phyloP scores from a whole-genome alignment of 1,284 basidiomycete species.

The Apiotrichum siamense region DNA sequence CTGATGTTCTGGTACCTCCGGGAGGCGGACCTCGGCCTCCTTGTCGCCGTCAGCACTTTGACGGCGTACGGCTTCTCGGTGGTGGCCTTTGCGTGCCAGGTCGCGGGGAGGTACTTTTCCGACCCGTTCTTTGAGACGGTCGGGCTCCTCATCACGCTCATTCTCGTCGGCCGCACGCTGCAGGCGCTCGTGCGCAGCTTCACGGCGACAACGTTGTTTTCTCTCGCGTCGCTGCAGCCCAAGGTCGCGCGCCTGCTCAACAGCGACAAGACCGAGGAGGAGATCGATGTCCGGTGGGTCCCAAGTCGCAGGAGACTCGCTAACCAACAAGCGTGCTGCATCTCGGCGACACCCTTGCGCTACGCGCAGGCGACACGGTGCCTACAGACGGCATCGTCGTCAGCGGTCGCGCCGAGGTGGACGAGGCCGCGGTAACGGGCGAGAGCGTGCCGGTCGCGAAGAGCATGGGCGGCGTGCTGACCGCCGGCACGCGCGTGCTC shows the following conservation, averaged over 20 bases:
- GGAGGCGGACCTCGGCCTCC: conserved; percentile 49
- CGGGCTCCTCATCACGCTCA: conserved; percentile 50
- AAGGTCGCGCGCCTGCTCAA: conserved; percentile 41
- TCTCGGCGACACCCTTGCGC: conserved; percentile 47
- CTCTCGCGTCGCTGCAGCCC: conserved; percentile 41
- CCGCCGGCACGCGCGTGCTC: conserved; percentile 50
- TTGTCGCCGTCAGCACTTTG: conserved; percentile 49
- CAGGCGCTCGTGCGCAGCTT: conserved; percentile 49
- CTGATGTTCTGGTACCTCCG: conserved; percentile 48
- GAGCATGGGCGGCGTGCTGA: conserved; percentile 39
- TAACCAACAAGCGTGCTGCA: conserved; percentile 36
- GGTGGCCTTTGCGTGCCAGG: conserved; percentile 48
- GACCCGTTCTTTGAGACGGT: conserved; percentile 53
- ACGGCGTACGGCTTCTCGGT: conserved; percentile 51
- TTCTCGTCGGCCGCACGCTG: conserved; percentile 50
- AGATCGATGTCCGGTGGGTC: conserved; percentile 18
- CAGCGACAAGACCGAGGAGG: conserved; percentile 15
- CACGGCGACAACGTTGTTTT: conserved; percentile 41
- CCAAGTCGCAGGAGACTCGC: neutral
- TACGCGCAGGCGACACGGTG: conserved; percentile 44
- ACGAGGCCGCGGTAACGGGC: conserved; percentile 52
- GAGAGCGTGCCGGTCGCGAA: conserved; percentile 50
- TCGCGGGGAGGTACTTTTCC: conserved; percentile 41
- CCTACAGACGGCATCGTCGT: conserved; percentile 51
- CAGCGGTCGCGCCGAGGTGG: conserved; percentile 46